These are phyloP conservation scores for Filobasidium floriforme DNA, from an alignment of 768 basidiomycete species.

Conservation along the genomic window DNA sequence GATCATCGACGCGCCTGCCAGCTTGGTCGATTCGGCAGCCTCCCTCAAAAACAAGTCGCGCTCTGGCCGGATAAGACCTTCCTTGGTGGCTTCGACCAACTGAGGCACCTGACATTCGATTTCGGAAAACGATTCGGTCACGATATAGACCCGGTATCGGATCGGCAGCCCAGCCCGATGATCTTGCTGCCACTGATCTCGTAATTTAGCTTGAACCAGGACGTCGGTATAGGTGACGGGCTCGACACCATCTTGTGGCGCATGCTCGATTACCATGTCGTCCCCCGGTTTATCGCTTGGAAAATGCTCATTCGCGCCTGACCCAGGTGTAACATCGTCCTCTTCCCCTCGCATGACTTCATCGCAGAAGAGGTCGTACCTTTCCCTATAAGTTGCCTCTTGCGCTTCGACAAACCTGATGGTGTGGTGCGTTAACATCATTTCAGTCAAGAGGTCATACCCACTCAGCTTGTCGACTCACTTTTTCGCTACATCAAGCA, in stretches of 20 bases:
- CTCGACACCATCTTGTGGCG: neutral
- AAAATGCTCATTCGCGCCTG: neutral
- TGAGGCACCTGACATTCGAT: constrained; percentile 28
- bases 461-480: constrained; percentile 19
- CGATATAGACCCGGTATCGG: constrained; percentile 43
- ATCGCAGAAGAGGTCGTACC: constrained; percentile 29
- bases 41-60: constrained; percentile 14
- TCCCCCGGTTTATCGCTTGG: neutral
- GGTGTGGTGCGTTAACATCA: neutral
- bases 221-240: neutral
- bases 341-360: neutral
- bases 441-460: neutral
- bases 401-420: constrained; percentile 39
- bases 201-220: constrained; percentile 2
- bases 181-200: constrained; percentile 13
- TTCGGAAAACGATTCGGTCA: constrained; percentile 43
- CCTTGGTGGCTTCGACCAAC: constrained; percentile 5
- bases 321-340: neutral
- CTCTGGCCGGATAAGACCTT: constrained; percentile 1
- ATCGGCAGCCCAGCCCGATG: constrained; percentile 29
- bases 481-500: constrained; percentile 39
- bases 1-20: constrained; percentile 16
- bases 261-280: neutral
- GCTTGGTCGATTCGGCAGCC: constrained; percentile 17
- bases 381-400: constrained; percentile 33